Conservation (phyloP, 2,329 filamentous ascomycete species). For the Pseudofabraea citricarpa region DNA sequence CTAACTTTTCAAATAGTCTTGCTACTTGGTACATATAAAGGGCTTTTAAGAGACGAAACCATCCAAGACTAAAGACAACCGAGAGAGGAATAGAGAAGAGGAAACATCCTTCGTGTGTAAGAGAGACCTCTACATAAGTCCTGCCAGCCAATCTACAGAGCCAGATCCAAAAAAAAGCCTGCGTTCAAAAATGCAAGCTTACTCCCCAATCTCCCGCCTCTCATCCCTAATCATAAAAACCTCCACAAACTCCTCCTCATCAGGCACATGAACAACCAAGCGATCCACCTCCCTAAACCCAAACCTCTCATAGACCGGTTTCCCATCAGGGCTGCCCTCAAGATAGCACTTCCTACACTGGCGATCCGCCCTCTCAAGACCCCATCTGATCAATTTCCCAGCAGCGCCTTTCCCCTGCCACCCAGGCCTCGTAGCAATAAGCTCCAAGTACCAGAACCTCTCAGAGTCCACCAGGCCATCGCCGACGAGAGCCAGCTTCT, state of each 20-base stretch:
- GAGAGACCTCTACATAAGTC: too few species aligned
- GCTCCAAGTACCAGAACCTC: conserved; percentile 45
- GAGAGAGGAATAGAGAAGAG: too few species aligned
- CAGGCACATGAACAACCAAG: conserved; percentile 33
- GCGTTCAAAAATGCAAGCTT: too few species aligned
- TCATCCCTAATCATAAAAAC: conserved; percentile 23
- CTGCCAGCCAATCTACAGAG: too few species aligned
- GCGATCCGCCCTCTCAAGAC: conserved; percentile 38
- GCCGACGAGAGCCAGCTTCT: conserved; percentile 34
- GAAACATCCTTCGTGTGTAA: too few species aligned
- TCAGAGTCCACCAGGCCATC: conserved; percentile 12
- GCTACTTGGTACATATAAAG: too few species aligned
- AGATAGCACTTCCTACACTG: conserved; percentile 40
- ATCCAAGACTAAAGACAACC: too few species aligned
- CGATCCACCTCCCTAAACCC: conserved; percentile 39
- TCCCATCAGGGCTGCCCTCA: conserved; percentile 44
- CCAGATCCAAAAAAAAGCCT: too few species aligned
- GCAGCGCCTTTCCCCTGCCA: conserved; percentile 43
- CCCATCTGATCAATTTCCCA: conserved; percentile 41
- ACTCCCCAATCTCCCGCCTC: too few species aligned
- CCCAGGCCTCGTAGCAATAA: conserved; percentile 37
- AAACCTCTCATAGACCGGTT: conserved; percentile 40
- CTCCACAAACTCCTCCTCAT: conserved; percentile 22
- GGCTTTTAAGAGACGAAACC: too few species aligned
- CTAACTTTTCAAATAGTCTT: too few species aligned